Base-by-base conservation (phyloP, 768 basidiomycete species). In the Suillus paluster region DNA sequence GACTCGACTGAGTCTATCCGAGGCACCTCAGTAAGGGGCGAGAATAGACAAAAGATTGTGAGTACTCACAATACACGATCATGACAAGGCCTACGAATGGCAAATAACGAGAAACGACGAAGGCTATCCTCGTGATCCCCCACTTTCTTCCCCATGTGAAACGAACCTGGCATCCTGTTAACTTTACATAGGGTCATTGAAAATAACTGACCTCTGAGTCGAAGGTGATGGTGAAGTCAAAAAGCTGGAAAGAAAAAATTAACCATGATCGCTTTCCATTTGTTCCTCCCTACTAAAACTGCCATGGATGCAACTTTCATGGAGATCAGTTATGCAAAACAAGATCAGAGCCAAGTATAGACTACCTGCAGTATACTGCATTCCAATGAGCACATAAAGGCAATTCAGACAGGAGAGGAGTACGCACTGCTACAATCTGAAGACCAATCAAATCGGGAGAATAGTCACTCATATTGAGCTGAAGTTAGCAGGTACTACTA, bases 201-300 rank as follows among this genome's bases (percentile, higher is more conserved):
- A 30, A n/a, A 25, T 11, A 57, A 36, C 23, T 34, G 23, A 59
- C 58, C 58, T 59, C 58, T 5, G 58, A 52, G 19, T 59, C 52
- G 23, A 59, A 59, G 23, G 58, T 59, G 58, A 59, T 57, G 34
- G 23, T 30, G 34, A 30, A 59, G 33, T 59, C 58, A 36, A 57
- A 57, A 36, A 56, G 25, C 58, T 59, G n/a, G 14, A 14, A 15
- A 57, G 30, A 34, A n/a, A 2, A 33, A 21, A 34, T 53, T 34
- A 14, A 2, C 21, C 30, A 21, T 34, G 12, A 53, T 50, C 17
- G 27, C 19, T 6, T 17, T 49, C 12, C 10, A 11, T 21, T 14
- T 53, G n/a, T 33, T 21, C 33, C 33, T 21, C 3, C 50, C 30
- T 21, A 53, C 50, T 21, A 53, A 53, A 21, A 7, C 50, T 14